These are phyloP conservation scores for Candida krabiensis DNA, from an alignment of 805 yeast species.

Conservation along the genomic window DNA sequence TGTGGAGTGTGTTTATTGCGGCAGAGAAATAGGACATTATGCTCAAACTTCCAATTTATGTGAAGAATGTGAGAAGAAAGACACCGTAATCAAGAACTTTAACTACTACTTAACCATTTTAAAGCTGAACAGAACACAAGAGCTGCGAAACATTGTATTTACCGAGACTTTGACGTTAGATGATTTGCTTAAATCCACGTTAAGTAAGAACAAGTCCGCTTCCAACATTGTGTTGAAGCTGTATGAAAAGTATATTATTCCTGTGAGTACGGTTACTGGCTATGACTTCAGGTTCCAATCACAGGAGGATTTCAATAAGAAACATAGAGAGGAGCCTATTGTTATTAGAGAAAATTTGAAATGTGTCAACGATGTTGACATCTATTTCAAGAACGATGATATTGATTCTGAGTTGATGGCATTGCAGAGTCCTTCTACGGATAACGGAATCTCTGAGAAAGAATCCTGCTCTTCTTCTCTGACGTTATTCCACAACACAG, in stretches of 20 bases:
- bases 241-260: constrained; percentile 30
- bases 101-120: constrained; percentile 26
- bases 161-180: constrained; percentile 20
- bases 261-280: constrained; percentile 30
- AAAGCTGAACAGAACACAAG: constrained; percentile 23
- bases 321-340: constrained; percentile 13
- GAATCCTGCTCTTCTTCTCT: constrained; percentile 28
- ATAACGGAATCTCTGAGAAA: constrained; percentile 7
- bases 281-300: constrained; percentile 28
- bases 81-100: constrained; percentile 25
- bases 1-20: constrained; percentile 16
- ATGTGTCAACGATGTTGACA: constrained; percentile 22
- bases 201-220: constrained; percentile 22
- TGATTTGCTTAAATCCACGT: constrained; percentile 21
- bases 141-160: constrained; percentile 26
- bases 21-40: constrained; percentile 2
- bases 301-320: constrained; percentile 16
- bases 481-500: constrained; percentile 26
- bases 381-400: constrained; percentile 20
- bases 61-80: constrained; percentile 22
- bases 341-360: constrained; percentile 19
- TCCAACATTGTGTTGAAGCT: constrained; percentile 23
- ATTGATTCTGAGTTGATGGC: constrained; percentile 25
- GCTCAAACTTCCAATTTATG: constrained; percentile 23
- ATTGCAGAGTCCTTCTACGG: constrained; percentile 20